Evolutionary conservation across 805 yeast genomes (phyloP).

Genomic region (Dipodascopsis uninucleata): DNA sequence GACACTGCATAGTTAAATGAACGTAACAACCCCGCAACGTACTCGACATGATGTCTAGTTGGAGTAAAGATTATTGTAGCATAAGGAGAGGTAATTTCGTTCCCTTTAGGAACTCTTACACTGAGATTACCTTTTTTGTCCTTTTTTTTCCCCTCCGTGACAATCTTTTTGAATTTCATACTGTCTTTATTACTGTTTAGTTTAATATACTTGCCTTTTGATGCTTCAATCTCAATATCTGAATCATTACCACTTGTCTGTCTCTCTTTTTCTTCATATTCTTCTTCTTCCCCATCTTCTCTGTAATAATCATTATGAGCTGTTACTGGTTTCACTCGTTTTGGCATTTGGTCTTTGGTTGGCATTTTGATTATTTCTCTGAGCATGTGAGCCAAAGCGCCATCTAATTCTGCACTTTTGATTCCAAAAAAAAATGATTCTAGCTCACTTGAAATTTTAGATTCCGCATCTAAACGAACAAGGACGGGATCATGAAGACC

Average conservation of each 20-base stretch:
- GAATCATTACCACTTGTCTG: no score
- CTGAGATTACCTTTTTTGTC: no score
- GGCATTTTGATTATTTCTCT: slow-evolving; percentile 86
- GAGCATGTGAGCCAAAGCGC: slow-evolving; percentile 68
- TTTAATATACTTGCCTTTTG: slow-evolving; percentile 3
- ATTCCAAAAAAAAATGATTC: slow-evolving; percentile 84
- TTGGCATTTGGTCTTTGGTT: slow-evolving; percentile 55
- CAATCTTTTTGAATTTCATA: slow-evolving; percentile 32
- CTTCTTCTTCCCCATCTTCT: slow-evolving; percentile 37
- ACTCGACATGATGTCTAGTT: slow-evolving; percentile 97
- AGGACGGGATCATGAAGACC: slow-evolving; percentile 89
- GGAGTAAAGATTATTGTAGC: slow-evolving; percentile 95
- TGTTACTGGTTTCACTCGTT: slow-evolving; percentile 55
- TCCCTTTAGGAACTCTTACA: slow-evolving; percentile 71
- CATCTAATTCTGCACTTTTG: slow-evolving; percentile 84
- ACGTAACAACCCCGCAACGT: slow-evolving; percentile 63
- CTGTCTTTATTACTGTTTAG: background rate
- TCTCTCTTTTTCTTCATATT: slow-evolving; percentile 19
- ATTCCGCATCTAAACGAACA: slow-evolving; percentile 88
- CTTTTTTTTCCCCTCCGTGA: slow-evolving; percentile 37
- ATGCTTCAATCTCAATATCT: no score
- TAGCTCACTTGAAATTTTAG: slow-evolving; percentile 82
- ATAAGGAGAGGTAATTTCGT: slow-evolving; percentile 73
- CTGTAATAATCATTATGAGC: slow-evolving; percentile 39
- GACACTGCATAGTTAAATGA: slow-evolving; percentile 83